Base-by-base conservation (phyloP, 805 yeast genomes). In the Wickerhamiella dianesei region DNA sequence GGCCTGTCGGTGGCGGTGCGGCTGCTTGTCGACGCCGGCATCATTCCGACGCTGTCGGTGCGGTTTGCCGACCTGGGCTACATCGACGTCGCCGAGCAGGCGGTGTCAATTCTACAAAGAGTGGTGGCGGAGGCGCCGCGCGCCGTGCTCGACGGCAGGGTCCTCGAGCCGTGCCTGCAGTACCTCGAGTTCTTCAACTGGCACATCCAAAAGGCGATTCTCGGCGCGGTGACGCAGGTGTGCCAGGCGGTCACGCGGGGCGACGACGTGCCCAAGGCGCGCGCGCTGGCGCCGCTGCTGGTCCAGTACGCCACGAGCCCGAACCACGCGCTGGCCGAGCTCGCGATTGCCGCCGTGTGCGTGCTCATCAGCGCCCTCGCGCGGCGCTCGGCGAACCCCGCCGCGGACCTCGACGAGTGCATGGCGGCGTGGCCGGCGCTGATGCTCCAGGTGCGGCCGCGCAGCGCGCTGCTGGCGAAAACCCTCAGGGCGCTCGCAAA, bases 71-170 rank as follows among this genome's bases (percentile, higher is more conserved):
- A 85, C 51, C 80, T 89, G 16, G 77, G 79, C 46, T 88, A 76
- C 59, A 88, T 89, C 46, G 98, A 89, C 60, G 68, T 89, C 46
- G 94, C 95, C 0, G 98, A 89, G 59, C 96, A 88, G 63, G 86
- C 87, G 22, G 68, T 84, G 13, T 64, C 56, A 48, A 60, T 65
- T 1, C 54, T 68, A 20, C 61, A 64, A 41, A 58, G 58, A 20
- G 56, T 67, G 2, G 64, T 70, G 0, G 47, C 43, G 2, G 60
- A 60, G 21, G 61, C 50, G 48, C 67, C 70, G 3, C 17, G 35
- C 29, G 48, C 47, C 5, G 56, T 66, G 3, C 54, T 85, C 37
- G 60, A 68, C 18, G 73, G 76, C 47, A 80, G 81, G 36, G 80
- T 87, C 6, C 61, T 88, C 6, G 64, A 69, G 4, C 75, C 83